Evolutionary conservation across 2,329 filamentous ascomycete genomes (phyloP), one percentile per base, ranked within the genome.

Genomic region (Monilinia laxa): DNA sequence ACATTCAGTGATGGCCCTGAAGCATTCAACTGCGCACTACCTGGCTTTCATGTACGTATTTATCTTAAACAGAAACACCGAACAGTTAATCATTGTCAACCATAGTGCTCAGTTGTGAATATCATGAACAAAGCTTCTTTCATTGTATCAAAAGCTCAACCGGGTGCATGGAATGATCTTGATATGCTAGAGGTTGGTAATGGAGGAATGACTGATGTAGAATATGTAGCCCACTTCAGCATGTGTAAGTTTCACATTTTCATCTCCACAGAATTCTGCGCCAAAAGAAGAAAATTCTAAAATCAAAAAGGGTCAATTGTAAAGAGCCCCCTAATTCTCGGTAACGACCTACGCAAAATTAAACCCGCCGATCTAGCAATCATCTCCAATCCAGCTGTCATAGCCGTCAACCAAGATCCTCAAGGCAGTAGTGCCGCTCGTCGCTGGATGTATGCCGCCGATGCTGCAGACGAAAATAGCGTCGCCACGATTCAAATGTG

Each of bases 401-500:
- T 81, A 40, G 79, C 78, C n/a, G 72, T 80, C 4, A 80, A 77
- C 64, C 79, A 81, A 71, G 80, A 81, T 67, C 74, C 76, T 0
- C 69, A 72, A 10, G 77, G 80, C 5, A 76, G 71, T 38, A 77
- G 78, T 10, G 81, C 79, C 4, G 72, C 77, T 25, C 78, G 82
- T 12, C 77, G 78, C 47, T 83, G 81, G 79, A 77, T 80, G 62
- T 79, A 80, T 70, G 73, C 77, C 51, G 77, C 80, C 14, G 70
- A 77, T 25, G 78, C 80, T 59, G 74, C 74, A 5, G 79, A 81
- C 67, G 74, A 77, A 45, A 79, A 78, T 68, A 81, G 80, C 56
- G 71, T 78, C 28, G 80, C 81, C 49, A 80, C 82, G 59, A 80
- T 82, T 53, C 80, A 82, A 60, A 76, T 85, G 63, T 86, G 81